Percentiles rank a stretch among this genome's conserved stretches.
Evolutionary conservation across 1,284 basidiomycete genomes (phyloP).

Genomic region (Exobasidium rhododendri): DNA sequence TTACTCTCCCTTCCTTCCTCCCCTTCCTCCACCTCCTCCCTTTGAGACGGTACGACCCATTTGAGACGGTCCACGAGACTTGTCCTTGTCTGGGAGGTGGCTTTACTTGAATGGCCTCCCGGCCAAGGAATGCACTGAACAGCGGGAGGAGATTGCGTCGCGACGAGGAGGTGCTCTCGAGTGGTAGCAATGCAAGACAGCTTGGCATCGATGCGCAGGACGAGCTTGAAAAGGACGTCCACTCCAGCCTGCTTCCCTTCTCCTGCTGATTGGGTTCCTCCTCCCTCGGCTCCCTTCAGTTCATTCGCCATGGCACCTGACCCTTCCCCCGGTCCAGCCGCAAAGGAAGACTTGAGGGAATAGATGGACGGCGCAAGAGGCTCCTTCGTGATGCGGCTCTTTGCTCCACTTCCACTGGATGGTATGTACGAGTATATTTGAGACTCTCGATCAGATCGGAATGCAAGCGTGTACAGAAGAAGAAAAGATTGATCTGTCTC

Average conservation of each 20-base stretch:
- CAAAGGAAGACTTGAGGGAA: slow-evolving; percentile 34
- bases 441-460: slow-evolving; percentile 14
- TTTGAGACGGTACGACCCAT: slow-evolving; percentile 22
- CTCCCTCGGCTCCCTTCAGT: slow-evolving; percentile 28
- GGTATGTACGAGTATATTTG: slow-evolving; percentile 41
- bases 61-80: slow-evolving; percentile 23
- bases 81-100: slow-evolving; percentile 31
- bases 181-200: slow-evolving; percentile 28
- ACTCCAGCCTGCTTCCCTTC: slow-evolving; percentile 9
- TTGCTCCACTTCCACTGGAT: slow-evolving; percentile 28
- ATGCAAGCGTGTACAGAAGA: slow-evolving; percentile 32
- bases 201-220: slow-evolving; percentile 46
- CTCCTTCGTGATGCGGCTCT: slow-evolving; percentile 23
- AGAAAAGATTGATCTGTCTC: slow-evolving; percentile 26
- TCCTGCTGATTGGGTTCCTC: slow-evolving; percentile 17
- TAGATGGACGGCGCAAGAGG: slow-evolving; percentile 29
- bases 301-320: slow-evolving; percentile 27
- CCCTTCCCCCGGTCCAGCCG: slow-evolving; percentile 40
- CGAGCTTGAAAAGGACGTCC: slow-evolving; percentile 41
- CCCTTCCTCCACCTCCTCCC: not conserved
- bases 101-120: slow-evolving; percentile 20
- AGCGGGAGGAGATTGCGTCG: slow-evolving; percentile 41
- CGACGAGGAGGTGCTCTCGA: slow-evolving; percentile 43
- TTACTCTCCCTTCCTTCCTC: not conserved
- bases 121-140: slow-evolving; percentile 53